A percentile compares a stretch with the other conserved stretches of the same genome.
Evolutionary conservation across 306 rosid species (phyloP).

Genomic region (Cucurbita moschata): DNA sequence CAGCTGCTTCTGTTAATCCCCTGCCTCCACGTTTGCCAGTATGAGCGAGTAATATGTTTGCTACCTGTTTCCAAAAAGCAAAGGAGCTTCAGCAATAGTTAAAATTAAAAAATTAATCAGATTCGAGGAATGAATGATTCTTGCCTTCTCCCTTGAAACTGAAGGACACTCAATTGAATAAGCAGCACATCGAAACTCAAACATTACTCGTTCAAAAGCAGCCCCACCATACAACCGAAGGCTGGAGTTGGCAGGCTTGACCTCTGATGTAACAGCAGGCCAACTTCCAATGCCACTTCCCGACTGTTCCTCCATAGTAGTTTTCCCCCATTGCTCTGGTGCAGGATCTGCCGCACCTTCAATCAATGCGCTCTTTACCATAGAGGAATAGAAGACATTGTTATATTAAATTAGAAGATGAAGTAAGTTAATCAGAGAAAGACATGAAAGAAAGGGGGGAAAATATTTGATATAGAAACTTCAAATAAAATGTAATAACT

Average conservation of each 20-base stretch:
- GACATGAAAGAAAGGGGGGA: background rate
- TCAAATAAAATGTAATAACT: background rate
- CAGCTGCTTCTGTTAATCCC: constrained; percentile 88
- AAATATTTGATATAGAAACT: background rate
- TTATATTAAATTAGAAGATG: background rate
- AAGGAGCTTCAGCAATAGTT: background rate
- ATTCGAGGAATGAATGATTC: background rate
- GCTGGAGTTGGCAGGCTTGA: constrained; percentile 76
- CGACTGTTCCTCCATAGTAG: constrained; percentile 71
- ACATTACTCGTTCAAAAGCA: constrained; percentile 94
- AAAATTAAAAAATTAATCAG: background rate
- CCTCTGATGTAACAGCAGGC: constrained; percentile 66
- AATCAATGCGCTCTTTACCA: constrained; percentile 59
- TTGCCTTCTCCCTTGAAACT: constrained; percentile 92
- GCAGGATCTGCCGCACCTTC: constrained; percentile 98
- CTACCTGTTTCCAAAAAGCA: constrained; percentile 44
- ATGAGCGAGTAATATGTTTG: constrained; percentile 91
- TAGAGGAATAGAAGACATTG: constrained; percentile 2
- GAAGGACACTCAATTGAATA: constrained; percentile 89
- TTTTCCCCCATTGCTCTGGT: constrained; percentile 97
- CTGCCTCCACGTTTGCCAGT: constrained; percentile 84
- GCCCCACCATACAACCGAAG: constrained; percentile 96
- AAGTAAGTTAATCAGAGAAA: background rate
- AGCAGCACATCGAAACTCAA: constrained; percentile 87
- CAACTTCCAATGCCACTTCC: constrained; percentile 72